A percentile compares a stretch with the other conserved stretches of the same genome.
Conservation (phyloP, 106 monocot species). For the Narthecium ossifragum region DNA sequence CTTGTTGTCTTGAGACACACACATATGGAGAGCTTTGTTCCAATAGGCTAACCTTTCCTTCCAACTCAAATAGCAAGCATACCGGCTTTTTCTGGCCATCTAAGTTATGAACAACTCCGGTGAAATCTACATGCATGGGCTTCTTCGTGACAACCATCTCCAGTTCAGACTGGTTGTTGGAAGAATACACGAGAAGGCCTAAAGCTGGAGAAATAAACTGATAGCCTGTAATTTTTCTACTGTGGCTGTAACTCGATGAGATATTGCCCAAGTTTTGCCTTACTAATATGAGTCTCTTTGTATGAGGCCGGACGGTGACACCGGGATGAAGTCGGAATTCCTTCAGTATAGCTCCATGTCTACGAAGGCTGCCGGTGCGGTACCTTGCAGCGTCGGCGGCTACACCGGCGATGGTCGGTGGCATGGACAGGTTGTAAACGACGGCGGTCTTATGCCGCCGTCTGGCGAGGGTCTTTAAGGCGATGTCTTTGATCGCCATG, state of each 20-base stretch:
- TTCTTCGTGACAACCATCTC: constrained; percentile 15
- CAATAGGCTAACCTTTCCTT: constrained; percentile 35
- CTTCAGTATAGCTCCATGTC: constrained; percentile 26
- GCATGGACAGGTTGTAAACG: constrained; percentile 35
- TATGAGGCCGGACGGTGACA: constrained; percentile 20
- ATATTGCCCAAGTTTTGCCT: constrained; percentile 38
- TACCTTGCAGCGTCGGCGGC: constrained; percentile 25
- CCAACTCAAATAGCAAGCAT: constrained; percentile 33
- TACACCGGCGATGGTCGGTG: constrained; percentile 23
- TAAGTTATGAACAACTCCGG: background rate
- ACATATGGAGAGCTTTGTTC: background rate
- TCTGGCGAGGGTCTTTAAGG: constrained; percentile 20
- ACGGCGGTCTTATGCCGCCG: constrained; percentile 31
- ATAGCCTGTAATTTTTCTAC: constrained; percentile 17
- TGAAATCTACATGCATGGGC: constrained; percentile 46
- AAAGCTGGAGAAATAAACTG: constrained; percentile 41
- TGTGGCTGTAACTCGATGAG: constrained; percentile 29
- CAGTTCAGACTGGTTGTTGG: background rate
- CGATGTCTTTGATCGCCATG: constrained; percentile 24
- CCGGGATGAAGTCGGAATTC: constrained; percentile 41
- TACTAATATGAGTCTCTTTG: constrained; percentile 30
- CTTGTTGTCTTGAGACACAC: constrained; percentile 30
- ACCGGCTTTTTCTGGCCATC: background rate
- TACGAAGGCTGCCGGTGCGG: constrained; percentile 36
- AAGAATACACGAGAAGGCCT: constrained; percentile 43